A percentile compares a stretch with the other conserved stretches of the same genome.
Evolutionary conservation across 768 basidiomycete genomes (phyloP).

Genomic region (Myochromella boudieri): DNA sequence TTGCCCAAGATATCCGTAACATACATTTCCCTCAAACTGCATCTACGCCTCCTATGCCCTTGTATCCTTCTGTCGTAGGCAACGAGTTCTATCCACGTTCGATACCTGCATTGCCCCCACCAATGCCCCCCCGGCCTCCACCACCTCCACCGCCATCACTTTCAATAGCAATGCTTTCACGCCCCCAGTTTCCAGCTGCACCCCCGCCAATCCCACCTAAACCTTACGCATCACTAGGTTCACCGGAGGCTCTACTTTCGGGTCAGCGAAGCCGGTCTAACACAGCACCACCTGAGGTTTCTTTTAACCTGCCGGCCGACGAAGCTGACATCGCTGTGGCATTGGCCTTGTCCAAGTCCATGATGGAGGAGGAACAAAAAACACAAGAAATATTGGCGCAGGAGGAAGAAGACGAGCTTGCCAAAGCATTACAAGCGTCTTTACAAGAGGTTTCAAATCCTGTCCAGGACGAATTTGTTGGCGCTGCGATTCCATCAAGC

Average conservation of each 20-base stretch:
- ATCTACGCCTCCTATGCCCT: slow-evolving; percentile 25
- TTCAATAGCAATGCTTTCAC: slow-evolving; percentile 25
- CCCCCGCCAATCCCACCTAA: slow-evolving; percentile 43
- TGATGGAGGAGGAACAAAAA: slow-evolving; percentile 32
- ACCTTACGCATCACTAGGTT: slow-evolving; percentile 20
- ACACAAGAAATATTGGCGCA: slow-evolving; percentile 31
- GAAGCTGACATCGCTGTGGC: slow-evolving; percentile 48
- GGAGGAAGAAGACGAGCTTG: slow-evolving; percentile 68
- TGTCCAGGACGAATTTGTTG: slow-evolving; percentile 8
- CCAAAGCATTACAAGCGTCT: slow-evolving; percentile 61
- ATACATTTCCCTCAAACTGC: slow-evolving; percentile 9
- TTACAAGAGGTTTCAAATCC: slow-evolving; percentile 15
- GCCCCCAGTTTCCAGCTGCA: slow-evolving; percentile 20
- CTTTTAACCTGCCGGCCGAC: slow-evolving; percentile 22
- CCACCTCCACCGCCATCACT: slow-evolving; percentile 14
- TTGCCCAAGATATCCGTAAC: slow-evolving; percentile 17
- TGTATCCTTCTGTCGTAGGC: slow-evolving; percentile 35
- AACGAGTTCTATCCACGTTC: too few relatives aligned
- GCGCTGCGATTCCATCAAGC: slow-evolving; percentile 24
- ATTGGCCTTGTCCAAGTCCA: slow-evolving; percentile 49
- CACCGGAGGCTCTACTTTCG: not conserved
- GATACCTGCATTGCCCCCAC: too few relatives aligned
- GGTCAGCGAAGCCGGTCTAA: not conserved
- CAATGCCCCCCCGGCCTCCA: slow-evolving; percentile 16
- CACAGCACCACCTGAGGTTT: slow-evolving; percentile 2